Conservation (phyloP, 2,329 filamentous ascomycete species). For the Fonsecaea multimorphosa region DNA sequence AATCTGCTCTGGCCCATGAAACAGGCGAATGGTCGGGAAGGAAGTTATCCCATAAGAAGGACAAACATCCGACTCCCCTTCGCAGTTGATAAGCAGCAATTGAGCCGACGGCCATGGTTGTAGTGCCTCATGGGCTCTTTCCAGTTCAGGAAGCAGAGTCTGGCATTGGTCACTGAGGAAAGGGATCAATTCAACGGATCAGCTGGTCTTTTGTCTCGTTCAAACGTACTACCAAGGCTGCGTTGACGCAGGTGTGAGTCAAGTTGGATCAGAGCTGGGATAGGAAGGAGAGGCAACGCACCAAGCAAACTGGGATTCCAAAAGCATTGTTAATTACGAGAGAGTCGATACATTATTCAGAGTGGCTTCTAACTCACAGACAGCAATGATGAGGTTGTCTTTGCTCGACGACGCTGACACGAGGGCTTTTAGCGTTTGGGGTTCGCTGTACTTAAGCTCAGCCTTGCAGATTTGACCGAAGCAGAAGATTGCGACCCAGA, state of each 20-base stretch:
- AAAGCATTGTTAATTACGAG: not conserved
- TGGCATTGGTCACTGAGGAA: constrained; percentile 1
- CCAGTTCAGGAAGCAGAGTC: not conserved
- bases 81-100: not conserved
- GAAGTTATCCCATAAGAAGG: not conserved
- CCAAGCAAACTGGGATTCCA: not conserved
- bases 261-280: not conserved
- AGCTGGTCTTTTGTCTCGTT: not conserved
- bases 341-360: not conserved
- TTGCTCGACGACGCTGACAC: not conserved
- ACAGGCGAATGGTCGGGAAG: constrained; percentile 1
- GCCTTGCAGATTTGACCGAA: not conserved
- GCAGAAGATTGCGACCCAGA: not conserved
- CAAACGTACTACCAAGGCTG: constrained; percentile 1
- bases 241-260: not conserved
- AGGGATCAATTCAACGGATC: not conserved
- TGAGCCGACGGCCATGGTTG: constrained; percentile 2
- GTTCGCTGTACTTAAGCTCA: not conserved
- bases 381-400: not conserved
- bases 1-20: constrained; percentile 1
- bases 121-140: not conserved
- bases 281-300: not conserved
- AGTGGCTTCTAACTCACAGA: not conserved
- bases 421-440: not conserved
- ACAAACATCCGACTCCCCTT: not conserved